Percentiles rank a stretch among this genome's conserved stretches.
phyloP scores from a whole-genome alignment of 352 stramenopile species.

The Discostella stelligera region DNA sequence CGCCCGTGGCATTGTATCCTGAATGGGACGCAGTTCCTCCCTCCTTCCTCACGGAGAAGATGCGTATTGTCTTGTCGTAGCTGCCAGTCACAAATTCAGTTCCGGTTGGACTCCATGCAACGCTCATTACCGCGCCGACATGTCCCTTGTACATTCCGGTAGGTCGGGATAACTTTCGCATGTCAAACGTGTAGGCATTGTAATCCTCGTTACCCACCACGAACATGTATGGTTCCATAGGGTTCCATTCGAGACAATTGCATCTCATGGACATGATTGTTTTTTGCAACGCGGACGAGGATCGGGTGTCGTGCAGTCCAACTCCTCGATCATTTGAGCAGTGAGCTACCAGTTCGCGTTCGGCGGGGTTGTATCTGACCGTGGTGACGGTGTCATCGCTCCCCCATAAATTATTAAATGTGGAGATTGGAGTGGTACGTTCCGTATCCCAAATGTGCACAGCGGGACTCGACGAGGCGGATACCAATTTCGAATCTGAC shows the following conservation, averaged over 20 bases:
- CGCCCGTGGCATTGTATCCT: constrained; percentile 34
- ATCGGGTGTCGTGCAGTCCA: constrained; percentile 77
- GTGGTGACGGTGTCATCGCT: constrained; percentile 94
- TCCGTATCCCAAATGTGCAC: constrained; percentile 96
- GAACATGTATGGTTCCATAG: constrained; percentile 97
- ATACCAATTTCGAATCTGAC: constrained; percentile 89
- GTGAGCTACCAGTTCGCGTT: constrained; percentile 92
- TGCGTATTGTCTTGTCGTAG: constrained; percentile 98
- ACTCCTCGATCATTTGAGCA: constrained; percentile 90
- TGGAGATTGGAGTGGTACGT: constrained; percentile 90
- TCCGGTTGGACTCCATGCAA: constrained; percentile 96
- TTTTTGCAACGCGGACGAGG: constrained; percentile 90
- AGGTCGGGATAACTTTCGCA: constrained; percentile 92
- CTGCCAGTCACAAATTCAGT: constrained; percentile 96
- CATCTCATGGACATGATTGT: constrained; percentile 93
- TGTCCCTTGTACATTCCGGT: constrained; percentile 97
- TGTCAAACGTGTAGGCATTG: constrained; percentile 99
- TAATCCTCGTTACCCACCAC: constrained; percentile 98
- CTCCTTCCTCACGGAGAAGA: constrained; percentile 89
- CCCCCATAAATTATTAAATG: constrained; percentile 81
- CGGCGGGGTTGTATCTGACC: constrained; percentile 93
- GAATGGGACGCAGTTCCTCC: constrained; percentile 82
- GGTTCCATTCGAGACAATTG: constrained; percentile 99
- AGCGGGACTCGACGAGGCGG: constrained; percentile 82
- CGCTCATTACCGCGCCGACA: constrained; percentile 95